These are phyloP conservation scores for Paspalum vaginatum DNA, from an alignment of 176 grass and related monocot species.

Conservation along the genomic window DNA sequence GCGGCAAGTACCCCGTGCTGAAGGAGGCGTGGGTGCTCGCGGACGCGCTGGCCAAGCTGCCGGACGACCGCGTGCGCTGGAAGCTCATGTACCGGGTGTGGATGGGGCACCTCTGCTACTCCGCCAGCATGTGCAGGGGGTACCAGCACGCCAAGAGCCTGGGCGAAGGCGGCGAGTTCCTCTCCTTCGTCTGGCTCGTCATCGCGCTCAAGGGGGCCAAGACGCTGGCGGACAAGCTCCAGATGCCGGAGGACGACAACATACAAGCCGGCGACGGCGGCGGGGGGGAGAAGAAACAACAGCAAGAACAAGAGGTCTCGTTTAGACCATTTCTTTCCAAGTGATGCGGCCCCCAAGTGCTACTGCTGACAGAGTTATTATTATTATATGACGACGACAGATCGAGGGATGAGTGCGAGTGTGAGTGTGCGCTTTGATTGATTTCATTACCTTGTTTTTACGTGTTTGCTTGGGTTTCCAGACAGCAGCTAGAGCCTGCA, in stretches of 20 bases:
- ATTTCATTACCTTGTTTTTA: too few relatives aligned
- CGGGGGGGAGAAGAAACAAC: too few relatives aligned
- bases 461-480: too few relatives aligned
- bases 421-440: too few relatives aligned
- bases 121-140: neutral
- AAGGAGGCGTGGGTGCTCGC: neutral
- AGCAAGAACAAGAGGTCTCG: too few relatives aligned
- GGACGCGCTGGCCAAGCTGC: neutral
- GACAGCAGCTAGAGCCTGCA: too few relatives aligned
- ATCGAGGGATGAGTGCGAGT: too few relatives aligned
- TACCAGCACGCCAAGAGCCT: neutral
- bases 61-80: neutral
- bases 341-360: too few relatives aligned
- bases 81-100: neutral
- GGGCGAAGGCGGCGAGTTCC: neutral
- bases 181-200: neutral
- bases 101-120: neutral
- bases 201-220: neutral
- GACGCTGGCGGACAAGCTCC: neutral
- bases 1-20: neutral
- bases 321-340: too few relatives aligned
- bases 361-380: too few relatives aligned
- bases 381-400: too few relatives aligned
- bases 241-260: neutral
- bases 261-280: too few relatives aligned